Percentiles rank a stretch among this genome's conserved stretches.
These are phyloP conservation scores for Gastrolobium villosum DNA, from an alignment of 306 rosid genomes.

Conservation along the genomic window DNA sequence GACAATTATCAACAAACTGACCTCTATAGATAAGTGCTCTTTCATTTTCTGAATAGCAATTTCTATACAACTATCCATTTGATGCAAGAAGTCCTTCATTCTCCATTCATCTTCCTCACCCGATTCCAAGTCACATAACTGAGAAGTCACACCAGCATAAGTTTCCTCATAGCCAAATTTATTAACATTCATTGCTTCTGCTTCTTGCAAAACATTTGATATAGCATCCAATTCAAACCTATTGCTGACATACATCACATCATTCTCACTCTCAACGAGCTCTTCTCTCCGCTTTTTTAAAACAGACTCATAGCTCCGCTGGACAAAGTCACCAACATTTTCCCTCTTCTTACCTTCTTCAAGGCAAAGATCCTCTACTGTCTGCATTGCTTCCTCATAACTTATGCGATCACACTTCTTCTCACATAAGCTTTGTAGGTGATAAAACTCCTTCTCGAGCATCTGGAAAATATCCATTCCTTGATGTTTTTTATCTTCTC, in stretches of 20 bases:
- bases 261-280: slow-evolving; percentile 78
- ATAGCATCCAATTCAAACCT: slow-evolving; percentile 79
- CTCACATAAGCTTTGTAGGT: slow-evolving; percentile 82
- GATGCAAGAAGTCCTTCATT: slow-evolving; percentile 79
- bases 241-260: slow-evolving; percentile 58
- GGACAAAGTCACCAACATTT: slow-evolving; percentile 65
- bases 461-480: slow-evolving; percentile 77
- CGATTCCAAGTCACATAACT: slow-evolving; percentile 83
- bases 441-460: slow-evolving; percentile 89
- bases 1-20: slow-evolving; percentile 51
- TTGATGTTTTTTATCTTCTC: slow-evolving; percentile 77
- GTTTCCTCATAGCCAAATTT: slow-evolving; percentile 79
- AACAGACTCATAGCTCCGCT: slow-evolving; percentile 77
- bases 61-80: slow-evolving; percentile 83
- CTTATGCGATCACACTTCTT: slow-evolving; percentile 78
- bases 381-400: slow-evolving; percentile 84
- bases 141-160: slow-evolving; percentile 72
- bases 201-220: slow-evolving; percentile 85
- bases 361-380: slow-evolving; percentile 85
- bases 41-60: slow-evolving; percentile 86
- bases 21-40: slow-evolving; percentile 88
- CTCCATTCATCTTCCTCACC: slow-evolving; percentile 94
- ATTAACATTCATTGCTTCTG: slow-evolving; percentile 71
- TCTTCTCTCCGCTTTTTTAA: slow-evolving; percentile 83
- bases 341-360: slow-evolving; percentile 89